Evolutionary conservation across 164 flowering plant species (phyloP).

Genomic region (Vitis amurensis): DNA sequence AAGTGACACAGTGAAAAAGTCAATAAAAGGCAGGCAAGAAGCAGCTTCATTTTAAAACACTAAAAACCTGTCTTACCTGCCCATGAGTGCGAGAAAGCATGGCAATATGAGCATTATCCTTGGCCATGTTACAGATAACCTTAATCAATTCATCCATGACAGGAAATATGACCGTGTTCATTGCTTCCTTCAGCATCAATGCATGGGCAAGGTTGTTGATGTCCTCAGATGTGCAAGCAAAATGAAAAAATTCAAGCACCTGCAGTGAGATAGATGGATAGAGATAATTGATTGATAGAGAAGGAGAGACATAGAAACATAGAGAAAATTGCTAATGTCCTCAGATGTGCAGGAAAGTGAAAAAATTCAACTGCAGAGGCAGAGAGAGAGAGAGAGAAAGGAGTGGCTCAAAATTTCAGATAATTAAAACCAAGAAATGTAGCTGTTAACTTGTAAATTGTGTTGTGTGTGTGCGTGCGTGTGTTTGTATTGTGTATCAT

Average conservation of each 20-base stretch:
- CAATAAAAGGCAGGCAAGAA: not conserved
- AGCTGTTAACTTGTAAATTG: no score
- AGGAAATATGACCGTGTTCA: conserved; percentile 58
- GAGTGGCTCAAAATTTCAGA: no score
- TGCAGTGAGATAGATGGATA: conserved; percentile 20
- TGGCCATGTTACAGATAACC: conserved; percentile 61
- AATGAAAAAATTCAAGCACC: conserved; percentile 97
- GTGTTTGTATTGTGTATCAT: no score
- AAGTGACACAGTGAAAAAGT: no score
- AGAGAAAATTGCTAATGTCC: not conserved
- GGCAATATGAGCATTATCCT: conserved; percentile 62
- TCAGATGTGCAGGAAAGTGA: no score
- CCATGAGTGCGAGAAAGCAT: conserved; percentile 99
- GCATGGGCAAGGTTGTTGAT: conserved; percentile 94
- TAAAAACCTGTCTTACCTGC: conserved; percentile 49
- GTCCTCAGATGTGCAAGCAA: conserved; percentile 96
- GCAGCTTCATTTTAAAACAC: not conserved
- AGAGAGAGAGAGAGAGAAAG: no score
- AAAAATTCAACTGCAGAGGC: no score
- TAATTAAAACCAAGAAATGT: no score
- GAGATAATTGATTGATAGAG: not conserved
- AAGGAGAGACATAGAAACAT: not conserved
- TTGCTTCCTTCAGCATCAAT: conserved; percentile 77
- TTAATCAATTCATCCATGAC: conserved; percentile 68
- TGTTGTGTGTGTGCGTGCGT: no score